Evolutionary conservation across 257 asterid species (phyloP).

Genomic region (Nicotiana noctiflora): DNA sequence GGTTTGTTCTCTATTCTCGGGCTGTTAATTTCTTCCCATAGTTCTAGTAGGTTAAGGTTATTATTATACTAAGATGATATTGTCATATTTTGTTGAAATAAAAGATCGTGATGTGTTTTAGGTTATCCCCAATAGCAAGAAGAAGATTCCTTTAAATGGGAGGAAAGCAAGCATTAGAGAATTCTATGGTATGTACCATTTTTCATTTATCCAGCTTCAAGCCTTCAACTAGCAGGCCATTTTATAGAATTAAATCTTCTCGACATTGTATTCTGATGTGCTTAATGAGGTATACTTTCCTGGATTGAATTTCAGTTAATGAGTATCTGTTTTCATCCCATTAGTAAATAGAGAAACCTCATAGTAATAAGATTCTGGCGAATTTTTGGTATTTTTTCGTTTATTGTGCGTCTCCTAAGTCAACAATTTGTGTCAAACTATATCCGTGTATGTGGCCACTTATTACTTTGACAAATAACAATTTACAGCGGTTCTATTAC

Average conservation of each 20-base stretch:
- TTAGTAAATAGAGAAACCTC: background rate
- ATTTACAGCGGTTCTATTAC: conserved; percentile 49
- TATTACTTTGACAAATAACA: background rate
- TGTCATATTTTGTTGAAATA: background rate
- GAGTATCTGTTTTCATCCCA: background rate
- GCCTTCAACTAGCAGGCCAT: background rate
- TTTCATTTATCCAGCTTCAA: background rate
- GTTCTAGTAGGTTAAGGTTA: background rate
- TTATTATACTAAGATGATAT: background rate
- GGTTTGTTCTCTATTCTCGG: conserved; percentile 19
- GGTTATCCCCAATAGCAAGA: conserved; percentile 38
- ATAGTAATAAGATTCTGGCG: background rate
- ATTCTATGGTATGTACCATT: conserved; percentile 39
- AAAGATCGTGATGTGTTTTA: conserved; percentile 11
- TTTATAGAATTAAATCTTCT: background rate
- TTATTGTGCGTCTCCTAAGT: background rate
- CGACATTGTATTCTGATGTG: background rate
- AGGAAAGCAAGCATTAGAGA: conserved; percentile 52
- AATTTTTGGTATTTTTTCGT: background rate
- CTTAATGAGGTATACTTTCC: background rate
- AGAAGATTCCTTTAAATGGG: conserved; percentile 31
- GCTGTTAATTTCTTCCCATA: background rate
- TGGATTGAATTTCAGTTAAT: background rate
- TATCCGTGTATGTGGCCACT: background rate
- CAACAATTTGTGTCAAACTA: background rate